Base-by-base conservation (phyloP, 2,329 filamentous ascomycete genomes). In the Talaromyces amestolkiae region DNA sequence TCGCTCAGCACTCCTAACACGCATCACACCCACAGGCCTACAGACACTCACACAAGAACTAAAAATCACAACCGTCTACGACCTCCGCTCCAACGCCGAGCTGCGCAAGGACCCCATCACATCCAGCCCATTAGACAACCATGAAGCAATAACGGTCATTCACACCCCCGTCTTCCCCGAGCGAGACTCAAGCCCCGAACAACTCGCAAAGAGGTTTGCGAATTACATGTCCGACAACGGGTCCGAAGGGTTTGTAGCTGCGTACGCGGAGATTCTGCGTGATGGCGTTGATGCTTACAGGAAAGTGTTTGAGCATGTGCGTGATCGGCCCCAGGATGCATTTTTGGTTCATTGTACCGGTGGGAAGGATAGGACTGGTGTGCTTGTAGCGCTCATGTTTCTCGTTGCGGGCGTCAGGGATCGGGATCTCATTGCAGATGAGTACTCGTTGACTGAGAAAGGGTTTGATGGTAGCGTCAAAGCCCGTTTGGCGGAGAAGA, bases 331-430 rank as follows among this genome's bases (percentile, higher is more conserved):
- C 2, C 71, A 77, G 2, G 68, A 78, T 1, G 86, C 88, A 8
- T 76, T 89, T 10, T 79, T 92, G 7, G 79, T 92, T 8, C 90
- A 93, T 72, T 93, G 91, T 75, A 91, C 89, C 0, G 89, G 89
- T 0, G 91, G 91, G 13, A 93, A 93, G 76, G 91, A 93, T 74
- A 83, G 91, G 51, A 93, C 91, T 0, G 91, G 91, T 2, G 83
- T 93, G 4, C 78, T 92, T 53, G 85, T 86, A 58, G 90, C 89
- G 3, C 70, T 93, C 47, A 74, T 93, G 9, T 80, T 92, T 45
- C 78, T 84, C 31, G 80, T 92, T 33, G 87, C 87, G 9, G 87
- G 87, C 3, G 87, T 91, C 0, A 76, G 81, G 1, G 83, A 87
- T 68, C 79, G 85, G 39, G 73, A 77, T 3, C 83, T 91, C n/a